Conservation (phyloP, 345 rosid species). For the Citrus inodora region DNA sequence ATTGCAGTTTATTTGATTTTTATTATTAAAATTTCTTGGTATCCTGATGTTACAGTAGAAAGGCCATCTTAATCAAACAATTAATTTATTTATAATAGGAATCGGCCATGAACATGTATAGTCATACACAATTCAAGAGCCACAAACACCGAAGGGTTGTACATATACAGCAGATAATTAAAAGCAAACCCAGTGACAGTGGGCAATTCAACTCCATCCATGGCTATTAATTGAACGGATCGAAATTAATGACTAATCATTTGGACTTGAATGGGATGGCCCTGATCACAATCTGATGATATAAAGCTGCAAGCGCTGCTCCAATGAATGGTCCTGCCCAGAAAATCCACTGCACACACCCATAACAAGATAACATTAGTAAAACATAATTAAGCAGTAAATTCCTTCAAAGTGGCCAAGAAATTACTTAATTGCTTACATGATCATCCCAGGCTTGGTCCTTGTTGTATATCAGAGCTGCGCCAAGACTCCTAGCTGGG, state of each 20-base stretch:
- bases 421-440: constrained; percentile 16
- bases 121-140: background rate
- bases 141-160: background rate
- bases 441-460: constrained; percentile 45
- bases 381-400: background rate
- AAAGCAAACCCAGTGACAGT: background rate
- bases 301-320: constrained; percentile 40
- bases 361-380: background rate
- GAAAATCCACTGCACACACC: constrained; percentile 36
- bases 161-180: background rate
- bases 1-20: background rate
- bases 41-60: background rate
- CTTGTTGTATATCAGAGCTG: constrained; percentile 46
- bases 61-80: background rate
- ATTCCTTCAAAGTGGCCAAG: background rate
- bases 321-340: constrained; percentile 46
- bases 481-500: constrained; percentile 53
- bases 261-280: constrained; percentile 39
- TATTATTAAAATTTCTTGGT: background rate
- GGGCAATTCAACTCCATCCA: background rate
- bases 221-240: background rate
- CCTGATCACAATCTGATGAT: constrained; percentile 41
- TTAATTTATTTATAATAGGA: background rate
- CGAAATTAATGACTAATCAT: background rate
- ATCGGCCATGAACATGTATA: background rate